Conservation (phyloP, 306 rosid species). For the Vigna angularis region DNA sequence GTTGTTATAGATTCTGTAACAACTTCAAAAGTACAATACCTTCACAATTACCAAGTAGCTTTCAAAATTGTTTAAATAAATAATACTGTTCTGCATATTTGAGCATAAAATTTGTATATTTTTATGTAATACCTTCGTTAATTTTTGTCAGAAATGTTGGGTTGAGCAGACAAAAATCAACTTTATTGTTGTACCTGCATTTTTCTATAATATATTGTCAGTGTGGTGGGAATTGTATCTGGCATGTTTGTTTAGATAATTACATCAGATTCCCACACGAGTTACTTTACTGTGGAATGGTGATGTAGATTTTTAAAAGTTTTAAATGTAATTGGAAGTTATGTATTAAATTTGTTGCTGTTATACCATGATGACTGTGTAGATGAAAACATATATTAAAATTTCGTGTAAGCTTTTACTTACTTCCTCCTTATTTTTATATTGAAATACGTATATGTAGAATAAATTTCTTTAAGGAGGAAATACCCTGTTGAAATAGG, state of each 20-base stretch:
- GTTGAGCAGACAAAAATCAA: constrained; percentile 2
- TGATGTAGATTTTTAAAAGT: constrained; percentile 7
- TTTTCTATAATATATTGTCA: constrained; percentile 6
- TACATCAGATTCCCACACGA: not conserved
- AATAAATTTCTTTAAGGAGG: constrained; percentile 12
- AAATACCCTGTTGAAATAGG: not conserved
- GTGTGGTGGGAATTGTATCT: constrained; percentile 15
- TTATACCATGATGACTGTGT: not conserved
- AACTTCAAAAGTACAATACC: constrained; percentile 18
- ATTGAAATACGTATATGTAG: constrained; percentile 26
- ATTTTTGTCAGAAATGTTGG: constrained; percentile 13
- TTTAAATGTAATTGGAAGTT: constrained; percentile 8
- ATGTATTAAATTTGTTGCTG: constrained; percentile 26
- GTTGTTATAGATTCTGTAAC: constrained; percentile 23
- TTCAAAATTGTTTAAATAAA: constrained; percentile 33
- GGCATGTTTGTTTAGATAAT: constrained; percentile 33
- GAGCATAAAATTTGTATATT: constrained; percentile 21
- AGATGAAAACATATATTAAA: constrained; percentile 23
- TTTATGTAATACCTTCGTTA: constrained; percentile 12
- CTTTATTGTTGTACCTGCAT: constrained; percentile 19
- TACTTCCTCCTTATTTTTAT: not conserved
- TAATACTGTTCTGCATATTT: constrained; percentile 21
- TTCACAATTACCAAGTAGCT: constrained; percentile 13
- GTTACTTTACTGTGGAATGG: constrained; percentile 17
- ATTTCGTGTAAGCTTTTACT: constrained; percentile 3